A percentile compares a stretch with the other conserved stretches of the same genome.
These are phyloP conservation scores for Globisporangium spiculum DNA, from an alignment of 352 stramenopile genomes.

Conservation along the genomic window DNA sequence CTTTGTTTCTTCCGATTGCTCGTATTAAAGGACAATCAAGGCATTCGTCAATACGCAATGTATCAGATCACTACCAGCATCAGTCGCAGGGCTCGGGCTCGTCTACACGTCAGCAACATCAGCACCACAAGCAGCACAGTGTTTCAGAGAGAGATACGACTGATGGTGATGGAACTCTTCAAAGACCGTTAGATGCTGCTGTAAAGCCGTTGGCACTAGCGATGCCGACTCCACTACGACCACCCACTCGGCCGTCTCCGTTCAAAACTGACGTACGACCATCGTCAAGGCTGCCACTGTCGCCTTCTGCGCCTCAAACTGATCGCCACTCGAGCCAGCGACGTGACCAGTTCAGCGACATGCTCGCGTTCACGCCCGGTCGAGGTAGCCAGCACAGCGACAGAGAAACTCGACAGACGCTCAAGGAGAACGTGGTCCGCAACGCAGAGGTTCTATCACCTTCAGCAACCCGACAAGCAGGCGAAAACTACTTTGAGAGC, in stretches of 20 bases:
- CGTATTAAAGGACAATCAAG: neutral
- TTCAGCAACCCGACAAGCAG: neutral
- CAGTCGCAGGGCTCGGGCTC: neutral
- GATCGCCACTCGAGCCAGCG: neutral
- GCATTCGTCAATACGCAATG: neutral
- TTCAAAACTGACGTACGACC: neutral
- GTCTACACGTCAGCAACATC: neutral
- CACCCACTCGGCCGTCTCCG: neutral
- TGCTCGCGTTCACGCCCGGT: conserved; percentile 25
- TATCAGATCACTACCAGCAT: neutral
- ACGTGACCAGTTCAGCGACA: conserved; percentile 44
- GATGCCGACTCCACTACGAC: neutral
- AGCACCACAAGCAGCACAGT: neutral
- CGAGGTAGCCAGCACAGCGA: neutral
- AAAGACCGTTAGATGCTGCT: neutral
- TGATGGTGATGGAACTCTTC: neutral
- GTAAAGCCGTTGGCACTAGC: neutral
- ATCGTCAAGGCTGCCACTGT: neutral
- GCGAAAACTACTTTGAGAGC: neutral
- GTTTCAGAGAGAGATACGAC: neutral
- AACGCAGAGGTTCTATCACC: conserved; percentile 7
- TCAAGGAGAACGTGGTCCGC: conserved; percentile 11
- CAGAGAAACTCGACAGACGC: conserved; percentile 9
- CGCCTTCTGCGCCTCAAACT: neutral
- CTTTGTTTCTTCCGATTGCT: neutral